Conservation (phyloP, 257 asterid species). For the Craterostigma plantagineum region DNA sequence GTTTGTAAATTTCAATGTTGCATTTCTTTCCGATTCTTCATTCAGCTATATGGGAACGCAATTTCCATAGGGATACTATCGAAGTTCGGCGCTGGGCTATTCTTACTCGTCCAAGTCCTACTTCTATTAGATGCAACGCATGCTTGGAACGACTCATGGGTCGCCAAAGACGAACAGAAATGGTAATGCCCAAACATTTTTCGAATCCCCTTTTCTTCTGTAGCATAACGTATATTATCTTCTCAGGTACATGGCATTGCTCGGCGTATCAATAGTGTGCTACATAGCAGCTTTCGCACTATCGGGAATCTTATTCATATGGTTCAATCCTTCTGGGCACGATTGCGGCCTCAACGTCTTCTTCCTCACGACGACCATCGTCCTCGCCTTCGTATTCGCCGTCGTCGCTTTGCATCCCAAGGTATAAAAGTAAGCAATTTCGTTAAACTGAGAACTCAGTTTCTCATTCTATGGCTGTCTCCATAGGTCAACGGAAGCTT, state of each 20-base stretch:
- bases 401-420: conserved; percentile 68
- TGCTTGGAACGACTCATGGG: conserved; percentile 98
- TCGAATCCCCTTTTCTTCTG: background rate
- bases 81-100: conserved; percentile 89
- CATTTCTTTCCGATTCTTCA: conserved; percentile 8
- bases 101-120: conserved; percentile 77
- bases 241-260: conserved; percentile 69
- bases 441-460: background rate
- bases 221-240: background rate
- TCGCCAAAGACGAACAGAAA: conserved; percentile 83
- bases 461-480: background rate
- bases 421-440: conserved; percentile 22
- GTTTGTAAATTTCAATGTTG: background rate
- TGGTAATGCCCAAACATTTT: conserved; percentile 31
- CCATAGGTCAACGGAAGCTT: conserved; percentile 92
- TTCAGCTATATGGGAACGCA: conserved; percentile 3
- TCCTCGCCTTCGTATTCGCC: conserved; percentile 64
- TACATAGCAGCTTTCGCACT: conserved; percentile 54
- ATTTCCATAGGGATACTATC: conserved; percentile 55
- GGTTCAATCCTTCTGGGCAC: conserved; percentile 94
- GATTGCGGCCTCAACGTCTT: conserved; percentile 87
- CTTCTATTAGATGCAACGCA: conserved; percentile 77
- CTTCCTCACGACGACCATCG: conserved; percentile 80
- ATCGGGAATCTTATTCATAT: conserved; percentile 72
- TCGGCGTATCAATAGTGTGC: conserved; percentile 60